Conservation (phyloP, 768 basidiomycete genomes). For the Tephrocybe sp. region DNA sequence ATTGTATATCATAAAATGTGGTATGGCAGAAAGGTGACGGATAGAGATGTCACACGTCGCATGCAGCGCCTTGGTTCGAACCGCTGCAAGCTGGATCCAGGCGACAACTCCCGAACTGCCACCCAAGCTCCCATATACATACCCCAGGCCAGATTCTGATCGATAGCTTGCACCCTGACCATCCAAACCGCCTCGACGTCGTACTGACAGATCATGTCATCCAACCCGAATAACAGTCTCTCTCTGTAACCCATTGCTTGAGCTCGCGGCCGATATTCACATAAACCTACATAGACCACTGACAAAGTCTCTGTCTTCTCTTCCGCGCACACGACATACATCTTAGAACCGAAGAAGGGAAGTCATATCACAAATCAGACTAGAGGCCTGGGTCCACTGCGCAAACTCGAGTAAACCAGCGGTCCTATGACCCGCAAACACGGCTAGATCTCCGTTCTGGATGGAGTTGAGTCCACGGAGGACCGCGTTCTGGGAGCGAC, state of each 20-base stretch:
- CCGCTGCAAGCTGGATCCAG: slow-evolving; percentile 5
- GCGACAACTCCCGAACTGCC: slow-evolving; percentile 15
- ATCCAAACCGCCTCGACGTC: not conserved
- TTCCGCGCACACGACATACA: slow-evolving; percentile 3
- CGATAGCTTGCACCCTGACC: not conserved
- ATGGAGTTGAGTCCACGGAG: not conserved
- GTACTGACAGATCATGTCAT: slow-evolving; percentile 19
- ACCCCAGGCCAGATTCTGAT: slow-evolving; percentile 3
- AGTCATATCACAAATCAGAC: not conserved
- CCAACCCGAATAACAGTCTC: slow-evolving; percentile 13
- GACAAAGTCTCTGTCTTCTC: not conserved
- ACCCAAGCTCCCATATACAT: slow-evolving; percentile 9
- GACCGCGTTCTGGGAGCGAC: not conserved
- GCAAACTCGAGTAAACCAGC: not conserved
- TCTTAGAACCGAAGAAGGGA: not conserved
- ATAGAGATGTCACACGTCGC: slow-evolving; percentile 19
- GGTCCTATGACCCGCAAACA: slow-evolving; percentile 7
- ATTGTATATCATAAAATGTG: slow-evolving; percentile 10
- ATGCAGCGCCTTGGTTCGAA: slow-evolving; percentile 13
- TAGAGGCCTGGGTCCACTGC: not conserved
- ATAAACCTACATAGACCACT: no score
- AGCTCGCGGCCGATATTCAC: no score
- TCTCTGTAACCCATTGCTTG: not conserved
- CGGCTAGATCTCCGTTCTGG: slow-evolving; percentile 4
- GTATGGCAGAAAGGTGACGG: slow-evolving; percentile 13